Evolutionary conservation across 768 basidiomycete species (phyloP).

Genomic region (Rhizopogon vinicolor): DNA sequence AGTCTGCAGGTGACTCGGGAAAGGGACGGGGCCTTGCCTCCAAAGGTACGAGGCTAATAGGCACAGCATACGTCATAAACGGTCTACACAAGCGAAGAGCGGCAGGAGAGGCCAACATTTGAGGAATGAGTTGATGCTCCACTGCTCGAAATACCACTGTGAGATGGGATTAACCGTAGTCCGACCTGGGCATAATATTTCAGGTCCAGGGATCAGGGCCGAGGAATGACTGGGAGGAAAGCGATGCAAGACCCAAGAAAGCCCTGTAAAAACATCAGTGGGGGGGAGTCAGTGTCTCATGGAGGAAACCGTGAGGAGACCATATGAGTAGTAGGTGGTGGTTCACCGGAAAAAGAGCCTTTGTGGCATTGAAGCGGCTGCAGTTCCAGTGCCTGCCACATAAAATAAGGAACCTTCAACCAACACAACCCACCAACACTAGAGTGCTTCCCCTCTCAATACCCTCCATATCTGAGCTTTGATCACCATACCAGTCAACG

Average conservation of each 20-base stretch:
- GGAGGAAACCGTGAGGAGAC: neutral
- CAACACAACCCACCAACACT: neutral
- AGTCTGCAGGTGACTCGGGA: neutral
- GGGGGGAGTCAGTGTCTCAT: neutral
- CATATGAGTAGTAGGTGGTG: neutral
- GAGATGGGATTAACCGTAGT: neutral
- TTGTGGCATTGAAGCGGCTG: constrained; percentile 1
- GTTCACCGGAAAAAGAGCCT: neutral
- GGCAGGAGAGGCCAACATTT: neutral
- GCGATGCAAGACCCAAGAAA: too few relatives aligned
- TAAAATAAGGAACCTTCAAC: constrained; percentile 4
- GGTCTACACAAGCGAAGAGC: neutral
- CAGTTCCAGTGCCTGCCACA: neutral
- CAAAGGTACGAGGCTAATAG: neutral
- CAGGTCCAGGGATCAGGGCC: neutral
- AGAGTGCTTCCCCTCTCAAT: neutral
- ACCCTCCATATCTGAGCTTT: neutral
- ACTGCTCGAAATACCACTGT: neutral
- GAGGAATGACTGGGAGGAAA: neutral
- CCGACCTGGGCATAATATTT: neutral
- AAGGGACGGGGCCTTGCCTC: neutral
- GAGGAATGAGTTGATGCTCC: neutral
- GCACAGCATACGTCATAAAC: neutral
- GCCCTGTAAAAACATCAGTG: neutral
- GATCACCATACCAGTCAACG: neutral